Percentiles rank a stretch among this genome's conserved stretches.
phyloP scores from a whole-genome alignment of 768 basidiomycete genomes.

The Hypholoma sublateritium region DNA sequence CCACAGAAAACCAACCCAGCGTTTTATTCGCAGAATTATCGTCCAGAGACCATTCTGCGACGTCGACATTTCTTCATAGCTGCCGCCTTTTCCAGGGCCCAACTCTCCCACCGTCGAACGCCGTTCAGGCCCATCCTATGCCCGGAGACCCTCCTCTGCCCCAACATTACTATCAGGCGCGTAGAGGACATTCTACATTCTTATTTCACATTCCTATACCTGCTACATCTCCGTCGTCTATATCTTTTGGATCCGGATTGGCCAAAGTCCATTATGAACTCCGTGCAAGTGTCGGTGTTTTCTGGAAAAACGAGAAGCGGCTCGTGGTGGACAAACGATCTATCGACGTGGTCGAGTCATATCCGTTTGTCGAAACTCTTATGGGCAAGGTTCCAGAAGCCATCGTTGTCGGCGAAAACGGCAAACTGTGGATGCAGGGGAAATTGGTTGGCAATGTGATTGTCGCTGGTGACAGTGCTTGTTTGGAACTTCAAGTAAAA shows the following conservation, averaged over 20 bases:
- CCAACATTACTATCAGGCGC: conserved; percentile 65
- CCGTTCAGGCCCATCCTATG: conserved; percentile 63
- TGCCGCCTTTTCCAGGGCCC: conserved; percentile 79
- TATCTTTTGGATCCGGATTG: conserved; percentile 67
- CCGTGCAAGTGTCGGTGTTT: conserved; percentile 67
- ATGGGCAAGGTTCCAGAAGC: conserved; percentile 45
- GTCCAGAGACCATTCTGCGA: conserved; percentile 79
- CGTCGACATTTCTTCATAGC: conserved; percentile 71
- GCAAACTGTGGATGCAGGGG: conserved; percentile 78
- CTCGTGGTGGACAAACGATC: conserved; percentile 63
- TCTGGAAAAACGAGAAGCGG: conserved; percentile 72
- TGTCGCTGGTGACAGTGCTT: conserved; percentile 68
- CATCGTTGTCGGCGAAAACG: conserved; percentile 71
- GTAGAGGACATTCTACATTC: conserved; percentile 77
- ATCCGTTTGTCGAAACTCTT: conserved; percentile 32
- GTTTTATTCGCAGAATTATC: conserved; percentile 54
- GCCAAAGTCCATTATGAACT: conserved; percentile 75
- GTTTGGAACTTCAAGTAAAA: conserved; percentile 76
- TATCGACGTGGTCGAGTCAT: conserved; percentile 66
- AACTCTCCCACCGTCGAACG: conserved; percentile 80
- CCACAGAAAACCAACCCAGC: conserved; percentile 6
- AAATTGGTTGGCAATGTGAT: conserved; percentile 60
- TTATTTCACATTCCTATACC: conserved; percentile 79
- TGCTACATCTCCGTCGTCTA: conserved; percentile 63
- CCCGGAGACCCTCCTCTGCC: conserved; percentile 64